These are phyloP conservation scores for Reutealis trisperma DNA, from an alignment of 345 rosid species.

Conservation along the genomic window DNA sequence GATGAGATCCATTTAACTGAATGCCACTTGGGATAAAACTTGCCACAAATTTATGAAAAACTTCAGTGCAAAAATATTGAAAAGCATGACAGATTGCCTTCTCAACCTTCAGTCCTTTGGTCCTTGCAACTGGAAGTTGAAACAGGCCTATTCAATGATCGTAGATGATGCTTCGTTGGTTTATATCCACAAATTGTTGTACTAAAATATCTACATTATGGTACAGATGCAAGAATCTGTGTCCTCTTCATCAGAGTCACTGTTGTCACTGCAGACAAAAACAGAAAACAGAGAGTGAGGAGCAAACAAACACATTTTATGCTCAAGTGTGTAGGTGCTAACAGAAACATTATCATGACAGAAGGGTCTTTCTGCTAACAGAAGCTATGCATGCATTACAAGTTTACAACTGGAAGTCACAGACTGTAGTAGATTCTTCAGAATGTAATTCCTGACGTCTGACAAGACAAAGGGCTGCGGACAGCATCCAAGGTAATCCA, in stretches of 20 bases:
- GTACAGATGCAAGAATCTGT: conserved; percentile 78
- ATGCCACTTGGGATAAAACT: conserved; percentile 18
- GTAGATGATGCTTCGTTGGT: conserved; percentile 9
- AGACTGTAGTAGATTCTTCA: background rate
- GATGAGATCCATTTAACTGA: conserved; percentile 11
- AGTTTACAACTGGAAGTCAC: background rate
- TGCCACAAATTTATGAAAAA: background rate
- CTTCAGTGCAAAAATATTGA: background rate
- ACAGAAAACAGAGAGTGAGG: conserved; percentile 17
- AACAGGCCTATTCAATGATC: conserved; percentile 23
- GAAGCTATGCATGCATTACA: background rate
- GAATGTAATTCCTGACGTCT: background rate
- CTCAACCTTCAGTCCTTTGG: conserved; percentile 23
- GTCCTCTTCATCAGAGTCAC: conserved; percentile 85
- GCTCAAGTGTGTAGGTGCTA: background rate
- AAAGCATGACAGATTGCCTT: conserved; percentile 28
- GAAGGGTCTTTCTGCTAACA: background rate
- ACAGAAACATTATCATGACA: background rate
- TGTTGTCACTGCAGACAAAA: conserved; percentile 67
- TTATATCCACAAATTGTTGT: conserved; percentile 13
- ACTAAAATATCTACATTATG: conserved; percentile 63
- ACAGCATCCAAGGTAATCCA: background rate
- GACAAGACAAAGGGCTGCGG: background rate
- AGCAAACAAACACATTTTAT: background rate
- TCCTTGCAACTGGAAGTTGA: conserved; percentile 23